phyloP scores from a whole-genome alignment of 169 alveolate genomes.

The Cryptosporidium xiaoi region DNA sequence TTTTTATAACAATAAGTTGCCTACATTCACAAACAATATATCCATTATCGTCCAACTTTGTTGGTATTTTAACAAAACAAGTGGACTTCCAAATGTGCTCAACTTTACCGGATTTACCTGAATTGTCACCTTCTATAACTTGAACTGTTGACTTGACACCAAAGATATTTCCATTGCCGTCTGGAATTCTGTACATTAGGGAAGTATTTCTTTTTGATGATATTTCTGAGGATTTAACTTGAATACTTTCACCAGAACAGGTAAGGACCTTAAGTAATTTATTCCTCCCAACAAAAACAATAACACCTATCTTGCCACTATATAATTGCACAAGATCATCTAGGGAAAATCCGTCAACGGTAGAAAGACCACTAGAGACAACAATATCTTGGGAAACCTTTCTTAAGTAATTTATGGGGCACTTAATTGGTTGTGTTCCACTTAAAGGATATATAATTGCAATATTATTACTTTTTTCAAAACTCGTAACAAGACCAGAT shows the following conservation, averaged over 20 bases:
- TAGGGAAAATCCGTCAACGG: constrained; percentile 84
- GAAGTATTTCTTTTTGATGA: constrained; percentile 67
- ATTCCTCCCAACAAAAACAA: constrained; percentile 82
- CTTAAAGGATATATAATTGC: constrained; percentile 61
- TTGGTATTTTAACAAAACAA: constrained; percentile 56
- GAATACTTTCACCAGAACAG: constrained; percentile 27
- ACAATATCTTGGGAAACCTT: constrained; percentile 65
- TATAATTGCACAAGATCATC: constrained; percentile 84
- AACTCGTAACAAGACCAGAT: constrained; percentile 82
- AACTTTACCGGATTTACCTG: constrained; percentile 64
- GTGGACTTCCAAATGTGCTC: constrained; percentile 73
- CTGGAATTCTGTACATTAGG: constrained; percentile 55
- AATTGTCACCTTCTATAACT: constrained; percentile 32
- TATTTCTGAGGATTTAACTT: constrained; percentile 63
- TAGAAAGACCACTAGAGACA: constrained; percentile 67
- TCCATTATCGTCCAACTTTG: constrained; percentile 63
- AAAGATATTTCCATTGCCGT: constrained; percentile 48
- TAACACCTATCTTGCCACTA: constrained; percentile 86
- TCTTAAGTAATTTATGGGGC: constrained; percentile 44
- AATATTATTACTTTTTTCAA: constrained; percentile 27
- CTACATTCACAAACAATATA: constrained; percentile 59
- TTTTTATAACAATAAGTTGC: constrained; percentile 15
- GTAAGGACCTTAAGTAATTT: constrained; percentile 80
- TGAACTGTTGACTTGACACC: constrained; percentile 68
- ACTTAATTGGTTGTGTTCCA: constrained; percentile 60